Conservation (phyloP, 1,284 basidiomycete genomes). For the Cystobasidium pallidum region DNA sequence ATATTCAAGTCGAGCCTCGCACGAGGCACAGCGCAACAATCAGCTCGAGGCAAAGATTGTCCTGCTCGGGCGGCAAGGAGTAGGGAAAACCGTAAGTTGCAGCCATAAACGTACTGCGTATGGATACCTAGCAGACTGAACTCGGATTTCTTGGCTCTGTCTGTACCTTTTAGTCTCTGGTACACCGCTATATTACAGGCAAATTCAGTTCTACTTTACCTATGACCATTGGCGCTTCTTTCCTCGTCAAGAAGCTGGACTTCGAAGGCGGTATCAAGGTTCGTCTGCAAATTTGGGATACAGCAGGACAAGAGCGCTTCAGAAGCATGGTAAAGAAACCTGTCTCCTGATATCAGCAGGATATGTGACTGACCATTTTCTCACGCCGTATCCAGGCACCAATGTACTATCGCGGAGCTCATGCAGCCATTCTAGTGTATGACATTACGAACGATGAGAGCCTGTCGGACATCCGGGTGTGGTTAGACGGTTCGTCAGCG, state of each 20-base stretch:
- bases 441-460: slow-evolving; percentile 91
- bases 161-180: slow-evolving; percentile 77
- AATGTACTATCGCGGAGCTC: slow-evolving; percentile 98
- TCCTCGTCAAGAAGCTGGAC: slow-evolving; percentile 90
- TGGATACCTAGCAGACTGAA: slow-evolving; percentile 58
- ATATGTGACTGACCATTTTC: background rate
- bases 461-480: slow-evolving; percentile 87
- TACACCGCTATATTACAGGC: slow-evolving; percentile 89
- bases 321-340: slow-evolving; percentile 78
- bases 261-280: slow-evolving; percentile 81
- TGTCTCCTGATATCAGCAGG: no score
- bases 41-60: slow-evolving; percentile 90
- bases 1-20: slow-evolving; percentile 23
- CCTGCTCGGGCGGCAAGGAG: slow-evolving; percentile 92
- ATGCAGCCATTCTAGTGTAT: slow-evolving; percentile 93
- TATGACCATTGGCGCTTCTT: slow-evolving; percentile 91
- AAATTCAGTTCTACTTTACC: slow-evolving; percentile 80
- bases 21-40: slow-evolving; percentile 28
- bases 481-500: slow-evolving; percentile 74
- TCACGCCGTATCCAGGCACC: slow-evolving; percentile 67
- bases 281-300: slow-evolving; percentile 81
- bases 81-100: slow-evolving; percentile 43
- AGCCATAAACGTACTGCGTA: slow-evolving; percentile 8
- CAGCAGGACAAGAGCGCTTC: slow-evolving; percentile 96
- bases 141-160: slow-evolving; percentile 66